Base-by-base conservation (phyloP, 805 yeast genomes). In the Saccharomycopsis sp. region DNA sequence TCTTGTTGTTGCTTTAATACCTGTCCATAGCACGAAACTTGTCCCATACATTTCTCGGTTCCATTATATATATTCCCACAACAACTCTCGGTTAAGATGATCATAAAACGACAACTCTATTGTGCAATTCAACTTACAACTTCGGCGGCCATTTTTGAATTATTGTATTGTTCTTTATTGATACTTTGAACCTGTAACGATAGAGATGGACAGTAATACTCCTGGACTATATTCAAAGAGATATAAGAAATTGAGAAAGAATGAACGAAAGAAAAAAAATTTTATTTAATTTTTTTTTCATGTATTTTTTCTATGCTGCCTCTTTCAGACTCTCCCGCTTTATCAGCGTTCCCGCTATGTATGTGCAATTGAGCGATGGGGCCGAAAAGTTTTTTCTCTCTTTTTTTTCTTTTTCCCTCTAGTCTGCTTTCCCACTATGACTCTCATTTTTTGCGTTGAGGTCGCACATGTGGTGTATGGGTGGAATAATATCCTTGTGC, bases 131-230 rank as follows among this genome's bases (percentile, higher is more conserved):
- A 44, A 44, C 48, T 44, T 44, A 44, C 48, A 44, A 44, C 48
- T 44, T 44, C 48, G 21, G 48, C 48, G 48, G 48, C 48, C 48
- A 44, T 44, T 44, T 44, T 44, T 44, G 48, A 44, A 16, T 16
- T 44, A 44, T 44, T 44, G 21, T 29, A 44, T 44, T 44, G 21
- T 44, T 44, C 48, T 44, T 44, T 44, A 18, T 44, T 44, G 48
- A 44, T 44, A 44, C 48, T 44, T 44, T 44, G 16, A 16, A 44
- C 21, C 48, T 44, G 18, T 44, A 16, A 44, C 21, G 48, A 44
- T 44, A 44, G 48, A 44, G 48, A 44, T 44, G 21, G 21, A 44
- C 37, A 51, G 41, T 20, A 51, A 51, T 44, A 16, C 50, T 44
- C 50, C 23, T 44, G 7, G 23, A 44, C 23, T 16, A 16, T 20